Base-by-base conservation (phyloP, 2,329 filamentous ascomycete species). In the Ceratocystiopsis brevicomis region DNA sequence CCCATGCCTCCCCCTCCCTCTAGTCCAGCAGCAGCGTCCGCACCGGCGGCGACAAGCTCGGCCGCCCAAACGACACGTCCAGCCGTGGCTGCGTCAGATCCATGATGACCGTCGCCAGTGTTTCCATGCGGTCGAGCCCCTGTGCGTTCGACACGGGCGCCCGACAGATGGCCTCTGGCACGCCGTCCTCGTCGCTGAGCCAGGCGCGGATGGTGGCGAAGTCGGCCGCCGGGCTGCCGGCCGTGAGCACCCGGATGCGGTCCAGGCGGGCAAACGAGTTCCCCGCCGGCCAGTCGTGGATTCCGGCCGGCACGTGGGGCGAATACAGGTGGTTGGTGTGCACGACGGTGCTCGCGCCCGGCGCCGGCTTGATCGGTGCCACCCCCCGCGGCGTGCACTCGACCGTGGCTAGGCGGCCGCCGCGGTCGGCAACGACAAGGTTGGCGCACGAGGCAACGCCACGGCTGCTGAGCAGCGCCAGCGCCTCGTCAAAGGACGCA, bases 121-220 rank as follows among this genome's bases (percentile, higher is more conserved):
- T 45, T 33, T 40, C 35, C 40, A 45, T 43, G n/a, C 44, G 44
- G 17, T 45, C 44, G 17, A 39, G 40, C 33, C 40, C 40, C 13
- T 19, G 38, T 3, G 44, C 41, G 9, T 32, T 35, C 4, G 44
- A 38, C 2, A 33, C 38, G 6, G 41, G 38, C 8, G 16, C 15
- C 6, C 44, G 41, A n/a, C 41, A 43, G 30, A 45, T 45, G 32
- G 43, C 39, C 9, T 19, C 37, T 9, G 43, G 43, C n/a, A 37
- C 39, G 14, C 43, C 43, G 3, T 45, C 30, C n/a, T 42, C 30
- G 36, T 45, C 43, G 5, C 25, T 30, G 15, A 45, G 33, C 17
- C 43, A 37, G 14, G 37, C n/a, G 19, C 40, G 43, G 12, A 42
- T 18, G 13, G 37, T 16, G 14, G 35, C 37, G 14, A 39, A 37